Evolutionary conservation across 345 rosid species (phyloP), one percentile per base, ranked within the genome.

Genomic region (Linum tenue): DNA sequence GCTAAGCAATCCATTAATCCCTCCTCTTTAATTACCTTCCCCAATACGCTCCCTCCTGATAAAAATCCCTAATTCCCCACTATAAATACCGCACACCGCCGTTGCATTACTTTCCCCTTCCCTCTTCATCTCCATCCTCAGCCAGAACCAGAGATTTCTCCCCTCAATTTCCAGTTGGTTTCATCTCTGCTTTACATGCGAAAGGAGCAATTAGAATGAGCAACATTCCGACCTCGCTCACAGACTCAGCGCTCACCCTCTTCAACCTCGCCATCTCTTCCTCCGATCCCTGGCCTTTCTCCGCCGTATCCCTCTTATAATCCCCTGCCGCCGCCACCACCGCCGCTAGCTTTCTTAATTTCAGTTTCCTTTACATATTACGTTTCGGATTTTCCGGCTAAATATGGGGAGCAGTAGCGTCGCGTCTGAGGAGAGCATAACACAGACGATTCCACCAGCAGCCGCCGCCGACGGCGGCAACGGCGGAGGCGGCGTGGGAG

Each of bases 241-340:
- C 84, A 63, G 98, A 87, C 71, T 83, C 91, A 64, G 79, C 83
- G 66, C 76, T 89, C 37, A 79, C 89, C 68, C 81, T 85, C 51
- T 92, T 92, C 72, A 78, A 77, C 61, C 87, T 89, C 5, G 81
- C 83, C 39, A 92, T 92, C 31, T 92, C 96, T 67, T 67, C 91
- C 37, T 82, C 96, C 31, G 98, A 89, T 48, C 91, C 92, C 37
- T 92, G 98, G 96, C 96, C 96, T 56, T 92, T 92, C 66, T 77
- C 85, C 79, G 65, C 70, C 74, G 80, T 72, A 36, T 12, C 55
- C 50, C 71, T 7, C 7, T 22, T 14, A 57, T 6, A 39, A 3
- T 2, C 2, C n/a, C n/a, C 2, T 3, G 7, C 2, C 0, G 12
- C 8, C 6, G 11, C 48, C 9, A 66, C 15, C 0, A 1, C 41